Evolutionary conservation across 2,329 filamentous ascomycete genomes (phyloP), one percentile per base, ranked within the genome.

Genomic region (Phoma sp.): DNA sequence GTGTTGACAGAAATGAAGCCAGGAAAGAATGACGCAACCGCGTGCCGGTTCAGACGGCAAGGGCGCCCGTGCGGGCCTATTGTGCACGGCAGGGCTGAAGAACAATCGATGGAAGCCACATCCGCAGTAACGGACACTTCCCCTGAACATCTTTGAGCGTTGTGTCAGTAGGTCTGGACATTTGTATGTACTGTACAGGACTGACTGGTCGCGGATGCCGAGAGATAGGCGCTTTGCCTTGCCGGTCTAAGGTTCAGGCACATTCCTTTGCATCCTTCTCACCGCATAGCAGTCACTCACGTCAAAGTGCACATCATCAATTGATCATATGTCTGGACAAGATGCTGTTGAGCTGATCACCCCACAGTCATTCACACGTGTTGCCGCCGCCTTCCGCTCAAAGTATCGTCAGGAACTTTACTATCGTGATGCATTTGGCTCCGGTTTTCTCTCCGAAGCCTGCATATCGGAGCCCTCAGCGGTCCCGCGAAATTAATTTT

Each of bases 381-480:
- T n/a, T n/a, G n/a, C n/a, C n/a, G n/a, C n/a, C n/a, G n/a, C n/a
- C n/a, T n/a, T n/a, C n/a, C n/a, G n/a, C n/a, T n/a, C n/a, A n/a
- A n/a, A n/a, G n/a, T n/a, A n/a, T n/a, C n/a, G n/a, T n/a, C n/a
- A n/a, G n/a, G n/a, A n/a, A n/a, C n/a, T n/a, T n/a, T n/a, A n/a
- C 48, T 60, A 59, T 65, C 54, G 57, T 53, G 43, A 40, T 56
- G 34, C 32, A 48, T 60, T 32, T 45, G 58, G 48, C 47, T 36
- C 50, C 65, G 63, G 60, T 53, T 57, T 66, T 65, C 57, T 61
- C 50, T 29, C 49, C 53, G 53, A 47, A 23, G 37, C 18, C 11
- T 37, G 49, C 47, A 46, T 29, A 28, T 51, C 47, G 53, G 53
- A 54, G 46, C 45, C 28, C 38, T 45, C 36, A 43, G 53, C 47